Evolutionary conservation across 495 filamentous ascomycete species (phyloP), one percentile per base, ranked within the genome.

Genomic region (Aspergillus cristatus): DNA sequence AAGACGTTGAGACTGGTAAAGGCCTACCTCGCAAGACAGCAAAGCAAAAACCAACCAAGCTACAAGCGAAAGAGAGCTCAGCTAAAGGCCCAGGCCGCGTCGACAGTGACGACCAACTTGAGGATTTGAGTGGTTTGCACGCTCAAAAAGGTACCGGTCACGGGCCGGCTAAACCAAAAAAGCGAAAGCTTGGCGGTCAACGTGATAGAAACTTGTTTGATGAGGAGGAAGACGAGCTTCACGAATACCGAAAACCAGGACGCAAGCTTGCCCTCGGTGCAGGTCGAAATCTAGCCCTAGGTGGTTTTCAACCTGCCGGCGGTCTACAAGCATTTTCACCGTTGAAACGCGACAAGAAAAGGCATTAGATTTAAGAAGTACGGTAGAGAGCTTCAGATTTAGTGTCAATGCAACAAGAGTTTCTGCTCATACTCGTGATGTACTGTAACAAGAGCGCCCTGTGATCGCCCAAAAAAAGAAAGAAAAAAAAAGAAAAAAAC

Each of bases 341-440:
- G 5, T 57, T 95, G 38, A 95, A 95, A 65, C 76, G 72, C 60
- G 80, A 91, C 45, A 77, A 75, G 48, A 81, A 74, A 54, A 63
- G 65, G 37, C 20, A n/a, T n/a, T n/a, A n/a, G n/a, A n/a, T n/a
- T n/a, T n/a, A n/a, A n/a, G n/a, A n/a, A n/a, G n/a, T n/a, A n/a
- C n/a, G n/a, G n/a, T n/a, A n/a, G n/a, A n/a, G n/a, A n/a, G n/a
- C n/a, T n/a, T n/a, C n/a, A n/a, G n/a, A n/a, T n/a, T n/a, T n/a
- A n/a, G n/a, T n/a, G n/a, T n/a, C n/a, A n/a, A n/a, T n/a, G n/a
- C n/a, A n/a, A n/a, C n/a, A n/a, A n/a, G n/a, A n/a, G n/a, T n/a
- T n/a, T n/a, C n/a, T n/a, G n/a, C n/a, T n/a, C n/a, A n/a, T n/a
- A n/a, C n/a, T n/a, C n/a, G n/a, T n/a, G n/a, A n/a, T n/a, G n/a